Conservation (phyloP, 2,329 filamentous ascomycete species). For the Fusarium keratoplasticum region DNA sequence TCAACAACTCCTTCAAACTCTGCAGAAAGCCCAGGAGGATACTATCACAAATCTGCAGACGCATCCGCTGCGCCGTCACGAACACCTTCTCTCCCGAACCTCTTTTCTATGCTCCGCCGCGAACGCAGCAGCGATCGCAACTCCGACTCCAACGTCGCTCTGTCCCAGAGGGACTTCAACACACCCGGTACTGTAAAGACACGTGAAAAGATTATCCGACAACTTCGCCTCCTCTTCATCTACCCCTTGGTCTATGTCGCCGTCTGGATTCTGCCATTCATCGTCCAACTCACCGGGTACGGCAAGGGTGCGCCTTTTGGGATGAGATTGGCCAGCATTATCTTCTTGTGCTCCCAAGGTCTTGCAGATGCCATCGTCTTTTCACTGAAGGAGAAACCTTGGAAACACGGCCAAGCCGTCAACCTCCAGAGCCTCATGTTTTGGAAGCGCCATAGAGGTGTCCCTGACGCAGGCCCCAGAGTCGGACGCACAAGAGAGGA, state of each 20-base stretch:
- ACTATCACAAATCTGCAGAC: conserved; percentile 18
- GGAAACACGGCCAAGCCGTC: conserved; percentile 53
- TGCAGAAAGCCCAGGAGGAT: neutral
- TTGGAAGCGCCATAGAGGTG: conserved; percentile 16
- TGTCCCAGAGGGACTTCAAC: conserved; percentile 35
- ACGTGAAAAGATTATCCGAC: conserved; percentile 70
- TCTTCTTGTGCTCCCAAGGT: conserved; percentile 74
- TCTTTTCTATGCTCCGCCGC: conserved; percentile 39
- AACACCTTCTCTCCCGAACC: conserved; percentile 39
- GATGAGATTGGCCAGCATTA: conserved; percentile 65
- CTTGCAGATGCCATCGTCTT: conserved; percentile 77
- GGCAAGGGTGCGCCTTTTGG: conserved; percentile 61
- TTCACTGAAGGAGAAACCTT: conserved; percentile 76
- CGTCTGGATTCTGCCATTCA: conserved; percentile 79
- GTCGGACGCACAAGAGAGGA: conserved; percentile 64
- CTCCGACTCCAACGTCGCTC: conserved; percentile 20
- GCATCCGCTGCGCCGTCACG: conserved; percentile 14
- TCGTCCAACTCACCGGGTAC: conserved; percentile 66
- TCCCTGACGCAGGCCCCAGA: conserved; percentile 27
- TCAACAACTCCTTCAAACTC: conserved; percentile 1
- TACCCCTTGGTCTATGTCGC: conserved; percentile 79
- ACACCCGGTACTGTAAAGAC: conserved; percentile 49
- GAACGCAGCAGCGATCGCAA: conserved; percentile 32
- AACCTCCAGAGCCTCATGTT: conserved; percentile 22
- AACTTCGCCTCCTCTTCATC: conserved; percentile 79